Base-by-base conservation (phyloP, 306 rosid genomes). In the Lathyrus oleraceus region DNA sequence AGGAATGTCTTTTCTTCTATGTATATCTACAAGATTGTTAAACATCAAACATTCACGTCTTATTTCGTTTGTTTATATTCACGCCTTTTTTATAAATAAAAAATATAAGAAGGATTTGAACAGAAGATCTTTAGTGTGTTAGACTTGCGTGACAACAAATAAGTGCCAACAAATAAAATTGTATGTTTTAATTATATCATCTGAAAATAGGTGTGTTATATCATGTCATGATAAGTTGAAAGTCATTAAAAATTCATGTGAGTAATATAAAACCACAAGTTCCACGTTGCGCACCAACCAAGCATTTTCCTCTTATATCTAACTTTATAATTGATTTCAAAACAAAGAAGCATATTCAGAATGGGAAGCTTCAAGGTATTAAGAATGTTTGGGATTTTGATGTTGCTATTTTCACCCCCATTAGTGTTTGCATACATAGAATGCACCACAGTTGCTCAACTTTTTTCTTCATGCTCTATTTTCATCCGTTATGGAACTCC, bases 91-190 rank as follows among this genome's bases (percentile, higher is more conserved):
- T 32, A 5, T 32, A 32, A 1, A 5, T 32, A 32, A 1, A 32
- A 32, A 32, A 32, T 5, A 32, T 32, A 32, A 5, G 7, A 32
- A 32, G 39, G 10, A 7, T 2, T 35, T 6, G 2, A 85, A 85
- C 89, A 82, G 86, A 82, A 82, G 89, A 88, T 86, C 91, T 86
- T 81, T 92, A 85, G 91, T 88, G 97, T 94, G 92, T 90, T 94
- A 94, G 92, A 90, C 91, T 94, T 85, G 87, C 91, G 89, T 88
- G 92, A 90, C 87, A 88, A 94, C 96, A 95, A 35, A 32, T 32
- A 32, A 35, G 89, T 88, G 92, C 88, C 87, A 88, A 94, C 96
- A 95, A 35, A 32, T 32, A 32, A 35, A 32, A 32, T 30, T 30
- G 35, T 6, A 32, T 32, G 38, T 5, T 32, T 30, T 6, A 32